Evolutionary conservation across 805 yeast genomes (phyloP).

Genomic region (Zygoascus bituminiphila): DNA sequence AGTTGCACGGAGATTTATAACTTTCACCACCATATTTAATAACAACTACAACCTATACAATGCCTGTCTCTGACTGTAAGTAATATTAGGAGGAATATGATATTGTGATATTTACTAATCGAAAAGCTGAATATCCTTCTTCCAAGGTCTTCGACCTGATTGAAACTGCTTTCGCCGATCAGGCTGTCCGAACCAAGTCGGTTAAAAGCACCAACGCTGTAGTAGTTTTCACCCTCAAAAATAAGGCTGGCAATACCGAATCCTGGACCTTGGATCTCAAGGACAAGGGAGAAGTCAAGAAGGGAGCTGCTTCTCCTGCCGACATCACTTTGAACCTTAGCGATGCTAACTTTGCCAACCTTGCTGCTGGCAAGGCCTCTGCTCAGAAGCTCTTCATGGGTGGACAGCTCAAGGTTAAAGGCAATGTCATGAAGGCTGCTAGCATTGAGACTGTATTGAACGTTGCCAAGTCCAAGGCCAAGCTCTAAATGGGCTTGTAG

Average conservation of each 20-base stretch:
- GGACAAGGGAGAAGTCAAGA: constrained; percentile 44
- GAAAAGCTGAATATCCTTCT: constrained; percentile 30
- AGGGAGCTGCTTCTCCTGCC: constrained; percentile 38
- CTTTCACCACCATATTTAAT: not conserved
- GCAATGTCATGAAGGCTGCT: constrained; percentile 86
- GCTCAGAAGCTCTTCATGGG: constrained; percentile 79
- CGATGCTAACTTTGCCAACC: constrained; percentile 62
- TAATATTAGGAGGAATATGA: not conserved
- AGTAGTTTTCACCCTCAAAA: constrained; percentile 59
- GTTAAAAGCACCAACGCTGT: constrained; percentile 47
- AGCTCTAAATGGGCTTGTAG: too few species aligned
- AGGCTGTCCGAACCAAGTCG: constrained; percentile 25
- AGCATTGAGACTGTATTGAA: constrained; percentile 62
- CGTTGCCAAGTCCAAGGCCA: constrained; percentile 35
- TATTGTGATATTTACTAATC: not conserved
- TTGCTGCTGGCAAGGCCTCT: constrained; percentile 70
- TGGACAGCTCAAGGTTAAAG: constrained; percentile 80
- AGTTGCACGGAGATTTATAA: too few species aligned
- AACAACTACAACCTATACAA: not conserved
- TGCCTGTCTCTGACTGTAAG: constrained; percentile 4
- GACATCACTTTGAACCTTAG: constrained; percentile 59
- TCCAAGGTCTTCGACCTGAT: constrained; percentile 33
- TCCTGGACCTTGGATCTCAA: constrained; percentile 66
- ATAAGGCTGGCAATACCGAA: constrained; percentile 48
- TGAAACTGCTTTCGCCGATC: constrained; percentile 25